Evolutionary conservation across 2,329 filamentous ascomycete genomes (phyloP).

Genomic region (Sporothrix pallida): DNA sequence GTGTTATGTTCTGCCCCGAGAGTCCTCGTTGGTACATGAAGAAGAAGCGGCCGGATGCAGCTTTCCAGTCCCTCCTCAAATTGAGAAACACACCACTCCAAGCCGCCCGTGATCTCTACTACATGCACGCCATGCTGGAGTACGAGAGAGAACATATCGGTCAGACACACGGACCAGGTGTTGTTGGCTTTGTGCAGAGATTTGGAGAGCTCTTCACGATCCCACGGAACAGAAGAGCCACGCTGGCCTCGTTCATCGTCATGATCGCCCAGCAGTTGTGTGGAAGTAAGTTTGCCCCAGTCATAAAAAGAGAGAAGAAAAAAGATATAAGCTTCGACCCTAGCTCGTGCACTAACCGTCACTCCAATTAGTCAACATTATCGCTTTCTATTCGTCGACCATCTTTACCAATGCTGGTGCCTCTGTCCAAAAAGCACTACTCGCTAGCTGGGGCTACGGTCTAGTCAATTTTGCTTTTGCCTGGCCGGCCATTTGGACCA

Average conservation of each 20-base stretch:
- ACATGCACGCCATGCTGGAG: conserved; percentile 67
- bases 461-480: conserved; percentile 65
- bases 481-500: conserved; percentile 68
- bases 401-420: conserved; percentile 65
- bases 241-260: conserved; percentile 75
- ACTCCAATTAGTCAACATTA: conserved; percentile 63
- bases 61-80: conserved; percentile 60
- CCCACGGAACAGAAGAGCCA: conserved; percentile 72
- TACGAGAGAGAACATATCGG: conserved; percentile 61
- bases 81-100: conserved; percentile 62
- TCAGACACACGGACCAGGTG: conserved; percentile 53
- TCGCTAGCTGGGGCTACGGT: conserved; percentile 69
- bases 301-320: too few relatives aligned
- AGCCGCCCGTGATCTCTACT: conserved; percentile 66
- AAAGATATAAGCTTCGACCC: too few relatives aligned
- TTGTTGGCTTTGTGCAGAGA: conserved; percentile 45
- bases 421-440: conserved; percentile 59
- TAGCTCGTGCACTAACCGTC: neutral
- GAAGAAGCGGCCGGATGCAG: conserved; percentile 65
- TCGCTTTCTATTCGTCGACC: conserved; percentile 75
- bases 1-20: conserved; percentile 71
- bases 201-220: conserved; percentile 72
- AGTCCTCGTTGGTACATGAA: conserved; percentile 71
- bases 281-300: conserved; percentile 41
- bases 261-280: conserved; percentile 81